phyloP scores from a whole-genome alignment of 179 eudicot genomes.

The Silene vulgaris region DNA sequence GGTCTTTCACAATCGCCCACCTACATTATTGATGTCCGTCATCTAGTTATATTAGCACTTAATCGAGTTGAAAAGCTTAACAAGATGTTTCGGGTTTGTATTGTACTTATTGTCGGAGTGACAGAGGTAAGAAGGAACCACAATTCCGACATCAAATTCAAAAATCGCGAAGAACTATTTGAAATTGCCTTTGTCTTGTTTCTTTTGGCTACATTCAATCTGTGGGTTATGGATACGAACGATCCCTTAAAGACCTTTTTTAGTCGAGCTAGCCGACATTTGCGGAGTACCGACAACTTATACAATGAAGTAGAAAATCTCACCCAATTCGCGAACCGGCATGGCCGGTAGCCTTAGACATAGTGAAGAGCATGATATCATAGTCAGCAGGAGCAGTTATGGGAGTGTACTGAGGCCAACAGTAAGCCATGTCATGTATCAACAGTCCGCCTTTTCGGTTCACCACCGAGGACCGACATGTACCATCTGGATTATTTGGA shows the following conservation, averaged over 20 bases:
- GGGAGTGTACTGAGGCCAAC: conserved; percentile 79
- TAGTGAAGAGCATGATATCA: conserved; percentile 71
- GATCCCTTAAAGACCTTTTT: not conserved
- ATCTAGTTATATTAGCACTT: not conserved
- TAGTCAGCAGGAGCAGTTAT: conserved; percentile 38
- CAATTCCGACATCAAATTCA: too few species aligned
- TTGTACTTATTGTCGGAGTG: too few species aligned
- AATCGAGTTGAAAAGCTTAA: not conserved
- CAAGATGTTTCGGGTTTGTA: not conserved
- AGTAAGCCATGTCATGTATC: conserved; percentile 64
- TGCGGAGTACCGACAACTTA: not conserved
- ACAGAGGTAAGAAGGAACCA: too few species aligned
- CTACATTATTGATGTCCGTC: conserved; percentile 31
- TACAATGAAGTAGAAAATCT: not conserved
- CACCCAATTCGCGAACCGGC: too few species aligned
- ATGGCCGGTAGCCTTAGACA: too few species aligned
- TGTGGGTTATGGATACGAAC: too few species aligned
- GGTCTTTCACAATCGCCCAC: conserved; percentile 17
- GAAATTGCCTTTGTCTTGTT: too few species aligned
- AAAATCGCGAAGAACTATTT: too few species aligned
- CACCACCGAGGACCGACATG: conserved; percentile 28
- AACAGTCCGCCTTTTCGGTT: conserved; percentile 29
- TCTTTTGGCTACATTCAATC: too few species aligned
- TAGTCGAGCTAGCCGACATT: not conserved
- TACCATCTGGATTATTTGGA: conserved; percentile 68